Evolutionary conservation across 768 basidiomycete genomes (phyloP).

Genomic region (Pisolithus albus): DNA sequence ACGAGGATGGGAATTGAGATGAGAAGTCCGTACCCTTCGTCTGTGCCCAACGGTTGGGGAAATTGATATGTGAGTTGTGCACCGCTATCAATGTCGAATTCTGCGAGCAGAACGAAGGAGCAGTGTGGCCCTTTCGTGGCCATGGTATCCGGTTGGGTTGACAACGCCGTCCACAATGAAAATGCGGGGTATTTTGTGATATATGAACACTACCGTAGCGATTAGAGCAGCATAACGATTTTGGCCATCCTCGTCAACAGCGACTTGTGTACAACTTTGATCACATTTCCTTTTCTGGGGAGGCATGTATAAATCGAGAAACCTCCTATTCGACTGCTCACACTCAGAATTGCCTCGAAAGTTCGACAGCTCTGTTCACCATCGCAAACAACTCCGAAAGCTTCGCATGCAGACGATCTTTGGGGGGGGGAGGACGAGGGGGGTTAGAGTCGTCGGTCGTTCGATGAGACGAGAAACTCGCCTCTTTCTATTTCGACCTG

Average conservation of each 20-base stretch:
- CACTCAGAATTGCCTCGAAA: constrained; percentile 7
- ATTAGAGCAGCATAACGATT: constrained; percentile 3
- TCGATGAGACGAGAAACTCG: constrained; percentile 16
- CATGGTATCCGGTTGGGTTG: constrained; percentile 31
- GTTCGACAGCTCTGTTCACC: constrained; percentile 21
- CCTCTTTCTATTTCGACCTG: constrained; percentile 25
- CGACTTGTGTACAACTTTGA: constrained; percentile 1
- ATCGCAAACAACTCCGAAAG: constrained; percentile 22
- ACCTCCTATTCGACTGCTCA: background rate
- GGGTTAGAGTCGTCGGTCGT: constrained; percentile 12
- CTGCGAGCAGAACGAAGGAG: constrained; percentile 93
- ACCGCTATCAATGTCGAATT: constrained; percentile 95
- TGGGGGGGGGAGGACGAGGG: background rate
- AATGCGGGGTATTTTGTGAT: constrained; percentile 7
- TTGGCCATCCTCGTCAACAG: background rate
- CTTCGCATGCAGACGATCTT: constrained; percentile 19
- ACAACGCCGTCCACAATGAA: background rate
- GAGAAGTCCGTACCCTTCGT: constrained; percentile 70
- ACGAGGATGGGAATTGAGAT: background rate
- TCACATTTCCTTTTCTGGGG: constrained; percentile 25
- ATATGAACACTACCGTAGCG: background rate
- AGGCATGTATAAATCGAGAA: too few relatives aligned
- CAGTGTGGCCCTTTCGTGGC: constrained; percentile 66
- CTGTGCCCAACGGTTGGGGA: constrained; percentile 87
- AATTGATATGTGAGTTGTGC: constrained; percentile 94